phyloP scores from a whole-genome alignment of 208 protist species.

The Leishmania amazonensis region DNA sequence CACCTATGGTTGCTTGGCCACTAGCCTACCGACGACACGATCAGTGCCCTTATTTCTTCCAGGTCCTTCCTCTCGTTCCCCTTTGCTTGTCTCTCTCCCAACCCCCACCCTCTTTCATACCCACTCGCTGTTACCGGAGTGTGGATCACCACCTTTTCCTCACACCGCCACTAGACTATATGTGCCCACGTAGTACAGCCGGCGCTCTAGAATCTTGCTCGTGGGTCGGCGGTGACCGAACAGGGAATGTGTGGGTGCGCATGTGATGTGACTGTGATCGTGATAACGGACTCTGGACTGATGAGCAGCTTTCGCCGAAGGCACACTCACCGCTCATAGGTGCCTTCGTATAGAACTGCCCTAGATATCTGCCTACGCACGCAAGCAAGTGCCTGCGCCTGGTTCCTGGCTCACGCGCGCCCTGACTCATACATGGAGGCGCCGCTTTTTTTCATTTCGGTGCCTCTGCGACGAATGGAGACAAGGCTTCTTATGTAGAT shows the following conservation, averaged over 20 bases:
- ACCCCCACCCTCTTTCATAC: background rate
- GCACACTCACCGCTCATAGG: slow-evolving; percentile 21
- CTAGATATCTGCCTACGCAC: slow-evolving; percentile 19
- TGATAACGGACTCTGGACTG: no score
- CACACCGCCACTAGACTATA: background rate
- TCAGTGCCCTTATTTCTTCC: background rate
- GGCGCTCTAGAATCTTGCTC: no score
- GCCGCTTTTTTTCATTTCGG: background rate
- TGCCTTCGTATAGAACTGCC: slow-evolving; percentile 44
- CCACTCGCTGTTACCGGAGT: background rate
- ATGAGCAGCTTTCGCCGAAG: slow-evolving; percentile 38
- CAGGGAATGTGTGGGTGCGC: background rate
- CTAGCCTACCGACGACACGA: background rate
- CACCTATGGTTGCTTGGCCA: background rate
- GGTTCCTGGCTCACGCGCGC: background rate
- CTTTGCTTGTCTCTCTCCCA: background rate
- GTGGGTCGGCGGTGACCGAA: background rate
- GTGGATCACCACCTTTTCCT: background rate
- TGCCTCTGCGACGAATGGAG: background rate
- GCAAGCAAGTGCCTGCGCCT: background rate
- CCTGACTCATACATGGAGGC: background rate
- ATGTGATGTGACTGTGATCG: background rate
- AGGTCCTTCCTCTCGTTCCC: background rate
- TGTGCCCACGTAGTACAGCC: background rate
- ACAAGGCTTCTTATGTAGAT: no score